Percentiles rank a stretch among this genome's conserved stretches.
Evolutionary conservation across 306 rosid species (phyloP).

Genomic region (Casuarina glauca): DNA sequence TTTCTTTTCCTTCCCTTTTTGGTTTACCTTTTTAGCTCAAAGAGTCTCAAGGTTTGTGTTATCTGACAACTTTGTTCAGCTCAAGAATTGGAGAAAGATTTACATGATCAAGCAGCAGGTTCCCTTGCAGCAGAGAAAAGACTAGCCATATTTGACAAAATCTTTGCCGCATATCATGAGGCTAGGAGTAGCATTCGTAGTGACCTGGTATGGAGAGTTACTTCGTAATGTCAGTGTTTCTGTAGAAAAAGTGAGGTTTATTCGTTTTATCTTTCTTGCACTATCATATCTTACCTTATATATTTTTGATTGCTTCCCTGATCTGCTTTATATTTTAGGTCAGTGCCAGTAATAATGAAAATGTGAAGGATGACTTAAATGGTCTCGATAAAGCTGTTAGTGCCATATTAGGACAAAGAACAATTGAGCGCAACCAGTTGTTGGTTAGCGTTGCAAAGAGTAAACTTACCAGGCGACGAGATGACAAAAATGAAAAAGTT

Average conservation of each 20-base stretch:
- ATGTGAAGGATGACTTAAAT: conserved; percentile 82
- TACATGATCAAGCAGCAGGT: conserved; percentile 65
- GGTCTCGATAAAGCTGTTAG: conserved; percentile 98
- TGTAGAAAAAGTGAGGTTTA: conserved; percentile 6
- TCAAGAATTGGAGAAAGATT: conserved; percentile 92
- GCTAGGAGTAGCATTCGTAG: conserved; percentile 90
- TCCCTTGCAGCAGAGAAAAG: conserved; percentile 77
- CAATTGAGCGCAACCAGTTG: conserved; percentile 89
- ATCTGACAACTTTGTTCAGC: conserved; percentile 61
- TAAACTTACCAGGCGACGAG: conserved; percentile 75
- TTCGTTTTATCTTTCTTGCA: background rate
- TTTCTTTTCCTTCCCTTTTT: background rate
- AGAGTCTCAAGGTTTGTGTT: conserved; percentile 28
- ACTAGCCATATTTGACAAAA: conserved; percentile 80
- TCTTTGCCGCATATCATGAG: conserved; percentile 90
- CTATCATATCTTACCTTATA: background rate
- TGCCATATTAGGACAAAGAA: conserved; percentile 89
- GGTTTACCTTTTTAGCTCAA: conserved; percentile 2
- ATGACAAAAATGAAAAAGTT: conserved; percentile 87
- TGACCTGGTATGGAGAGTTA: conserved; percentile 77
- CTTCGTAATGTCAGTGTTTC: conserved; percentile 20
- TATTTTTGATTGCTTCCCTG: conserved; percentile 22
- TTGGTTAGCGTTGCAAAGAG: conserved; percentile 86
- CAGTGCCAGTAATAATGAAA: conserved; percentile 85
- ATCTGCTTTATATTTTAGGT: conserved; percentile 50